A percentile compares a stretch with the other conserved stretches of the same genome.
These are phyloP conservation scores for Dacryopinax spathularia DNA, from an alignment of 768 basidiomycete species.

Conservation along the genomic window DNA sequence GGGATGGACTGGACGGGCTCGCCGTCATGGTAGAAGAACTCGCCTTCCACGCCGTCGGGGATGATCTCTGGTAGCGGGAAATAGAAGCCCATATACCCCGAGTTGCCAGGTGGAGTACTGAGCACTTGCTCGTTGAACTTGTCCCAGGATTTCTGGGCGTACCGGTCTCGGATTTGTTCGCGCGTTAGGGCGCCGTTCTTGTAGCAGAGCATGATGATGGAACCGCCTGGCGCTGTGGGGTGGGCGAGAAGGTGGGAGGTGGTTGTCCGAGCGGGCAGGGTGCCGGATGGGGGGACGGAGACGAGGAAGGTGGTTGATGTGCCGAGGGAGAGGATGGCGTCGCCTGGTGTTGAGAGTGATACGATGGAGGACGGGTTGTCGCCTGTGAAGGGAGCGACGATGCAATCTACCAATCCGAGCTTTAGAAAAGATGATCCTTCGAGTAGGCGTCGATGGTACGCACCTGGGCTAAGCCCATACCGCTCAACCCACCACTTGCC, in stretches of 20 bases:
- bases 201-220: slow-evolving; percentile 86
- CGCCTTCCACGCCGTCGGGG: slow-evolving; percentile 59
- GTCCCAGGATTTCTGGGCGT: slow-evolving; percentile 48
- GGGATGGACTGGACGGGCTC: slow-evolving; percentile 27
- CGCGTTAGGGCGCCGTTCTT: slow-evolving; percentile 77
- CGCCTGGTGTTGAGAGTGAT: slow-evolving; percentile 56
- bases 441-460: slow-evolving; percentile 6
- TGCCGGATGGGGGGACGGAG: slow-evolving; percentile 47
- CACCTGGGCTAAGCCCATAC: slow-evolving; percentile 62
- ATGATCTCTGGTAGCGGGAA: slow-evolving; percentile 82
- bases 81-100: slow-evolving; percentile 55
- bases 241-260: slow-evolving; percentile 63
- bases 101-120: slow-evolving; percentile 39
- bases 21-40: slow-evolving; percentile 42
- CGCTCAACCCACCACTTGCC: slow-evolving; percentile 54
- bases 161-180: slow-evolving; percentile 56
- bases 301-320: slow-evolving; percentile 80
- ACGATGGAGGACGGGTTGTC: slow-evolving; percentile 81
- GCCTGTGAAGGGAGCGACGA: slow-evolving; percentile 73
- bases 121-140: slow-evolving; percentile 55
- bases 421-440: neutral
- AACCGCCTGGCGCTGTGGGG: slow-evolving; percentile 42
- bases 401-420: slow-evolving; percentile 38
- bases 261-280: slow-evolving; percentile 52
- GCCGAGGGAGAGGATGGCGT: slow-evolving; percentile 73